Evolutionary conservation across 805 yeast genomes (phyloP).

Genomic region (Saccharomycopsis selenospora): DNA sequence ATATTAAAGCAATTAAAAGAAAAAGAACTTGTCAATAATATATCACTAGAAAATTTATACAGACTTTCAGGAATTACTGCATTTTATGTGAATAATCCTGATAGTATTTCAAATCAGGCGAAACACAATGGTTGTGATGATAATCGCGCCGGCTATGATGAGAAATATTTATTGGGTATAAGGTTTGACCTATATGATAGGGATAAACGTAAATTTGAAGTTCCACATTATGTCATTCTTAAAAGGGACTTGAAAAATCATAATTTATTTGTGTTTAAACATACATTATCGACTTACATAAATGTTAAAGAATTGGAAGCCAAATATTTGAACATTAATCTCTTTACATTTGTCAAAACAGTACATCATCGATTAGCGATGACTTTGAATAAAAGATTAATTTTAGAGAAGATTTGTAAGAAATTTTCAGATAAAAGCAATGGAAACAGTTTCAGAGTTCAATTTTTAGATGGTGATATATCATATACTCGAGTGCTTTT

Average conservation of each 20-base stretch:
- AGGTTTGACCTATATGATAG: slow-evolving; percentile 13
- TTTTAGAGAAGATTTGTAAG: background rate
- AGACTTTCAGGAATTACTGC: slow-evolving; percentile 16
- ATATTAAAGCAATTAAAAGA: slow-evolving; percentile 1
- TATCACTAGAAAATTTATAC: slow-evolving; percentile 6
- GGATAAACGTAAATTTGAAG: background rate
- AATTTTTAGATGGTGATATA: slow-evolving; percentile 5
- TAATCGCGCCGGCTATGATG: background rate
- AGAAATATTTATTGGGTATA: slow-evolving; percentile 10
- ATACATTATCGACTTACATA: slow-evolving; percentile 15
- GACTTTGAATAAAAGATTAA: slow-evolving; percentile 1
- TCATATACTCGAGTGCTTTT: background rate
- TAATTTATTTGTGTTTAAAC: slow-evolving; percentile 9
- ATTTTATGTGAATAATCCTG: slow-evolving; percentile 7
- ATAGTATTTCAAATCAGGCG: background rate
- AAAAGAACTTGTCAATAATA: background rate
- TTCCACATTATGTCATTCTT: slow-evolving; percentile 16
- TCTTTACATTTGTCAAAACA: slow-evolving; percentile 8
- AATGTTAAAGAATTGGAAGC: slow-evolving; percentile 4
- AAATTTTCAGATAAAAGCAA: background rate
- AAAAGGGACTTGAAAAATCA: slow-evolving; percentile 1
- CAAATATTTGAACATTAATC: background rate
- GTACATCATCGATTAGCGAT: slow-evolving; percentile 5
- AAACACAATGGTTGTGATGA: background rate
- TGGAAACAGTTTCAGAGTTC: background rate